phyloP scores from a whole-genome alignment of 2,329 filamentous ascomycete species.

The Keithomyces neogunnii region DNA sequence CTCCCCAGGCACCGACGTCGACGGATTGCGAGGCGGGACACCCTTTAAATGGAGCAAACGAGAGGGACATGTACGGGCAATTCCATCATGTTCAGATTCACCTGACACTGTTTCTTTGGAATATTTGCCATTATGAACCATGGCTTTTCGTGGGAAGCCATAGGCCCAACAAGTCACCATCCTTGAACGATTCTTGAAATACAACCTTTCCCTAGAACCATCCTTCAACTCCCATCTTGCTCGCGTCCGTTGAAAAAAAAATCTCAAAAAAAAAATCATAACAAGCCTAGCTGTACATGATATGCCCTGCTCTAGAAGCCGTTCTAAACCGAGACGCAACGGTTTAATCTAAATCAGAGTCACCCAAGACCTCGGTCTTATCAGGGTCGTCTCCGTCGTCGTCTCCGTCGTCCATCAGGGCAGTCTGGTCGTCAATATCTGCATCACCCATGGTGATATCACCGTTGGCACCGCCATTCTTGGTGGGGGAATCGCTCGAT shows the following conservation, averaged over 20 bases:
- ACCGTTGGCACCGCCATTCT: conserved; percentile 30
- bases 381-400: conserved; percentile 38
- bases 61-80: no score
- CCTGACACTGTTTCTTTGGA: not conserved
- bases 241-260: not conserved
- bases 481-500: conserved; percentile 2
- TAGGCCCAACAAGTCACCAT: not conserved
- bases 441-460: conserved; percentile 44
- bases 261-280: not conserved
- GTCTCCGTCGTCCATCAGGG: conserved; percentile 31
- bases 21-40: no score
- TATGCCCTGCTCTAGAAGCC: not conserved
- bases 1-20: not conserved
- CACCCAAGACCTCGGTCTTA: conserved; percentile 28
- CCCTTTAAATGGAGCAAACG: no score
- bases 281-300: not conserved
- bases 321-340: not conserved
- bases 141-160: no score
- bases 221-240: not conserved
- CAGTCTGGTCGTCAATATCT: conserved; percentile 39
- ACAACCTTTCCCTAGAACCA: not conserved
- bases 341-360: conserved; percentile 24
- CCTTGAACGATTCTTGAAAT: not conserved
- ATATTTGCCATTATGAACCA: not conserved
- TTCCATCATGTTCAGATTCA: no score